Evolutionary conservation across 805 yeast species (phyloP), one percentile per base, ranked within the genome.

Genomic region (Ogataea naganishii): DNA sequence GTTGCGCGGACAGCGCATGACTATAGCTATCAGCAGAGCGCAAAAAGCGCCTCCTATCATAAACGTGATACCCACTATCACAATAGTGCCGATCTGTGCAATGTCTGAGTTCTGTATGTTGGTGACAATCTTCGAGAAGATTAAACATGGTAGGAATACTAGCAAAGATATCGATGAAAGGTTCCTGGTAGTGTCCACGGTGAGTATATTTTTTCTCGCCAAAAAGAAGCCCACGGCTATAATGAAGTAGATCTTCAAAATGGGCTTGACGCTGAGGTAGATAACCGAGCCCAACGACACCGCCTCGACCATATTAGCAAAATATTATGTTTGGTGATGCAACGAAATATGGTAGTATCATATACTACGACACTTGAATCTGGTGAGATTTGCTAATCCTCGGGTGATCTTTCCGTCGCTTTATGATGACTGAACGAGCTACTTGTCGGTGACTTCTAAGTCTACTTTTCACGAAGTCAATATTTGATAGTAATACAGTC

Each of bases 241-340:
- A 47, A 81, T 78, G 40, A 80, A 56, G 45, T 83, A 80, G 40
- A 84, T 80, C 53, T 85, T 85, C 55, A 83, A 66, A 34, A 84
- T 77, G n/a, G 95, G 95, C 59, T 83, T 84, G 33, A 80, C 77
- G 0, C 94, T 73, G 15, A 83, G 68, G 56, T 80, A 84, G 5
- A 85, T 78, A 21, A 83, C 73, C 23, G 66, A 64, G 12, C 92
- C 89, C 19, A 78, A 42, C 2, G 64, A 31, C 9, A 44, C 27
- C n/a, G n/a, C n/a, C n/a, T n/a, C n/a, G n/a, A n/a, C n/a, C n/a
- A n/a, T n/a, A n/a, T n/a, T n/a, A n/a, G n/a, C n/a, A n/a, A n/a
- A n/a, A n/a, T n/a, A n/a, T n/a, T n/a, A n/a, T n/a, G n/a, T n/a
- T n/a, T n/a, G n/a, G n/a, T n/a, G n/a, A n/a, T n/a, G n/a, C n/a